Base-by-base conservation (phyloP, 805 yeast genomes). In the Wickerhamiella azyma region DNA sequence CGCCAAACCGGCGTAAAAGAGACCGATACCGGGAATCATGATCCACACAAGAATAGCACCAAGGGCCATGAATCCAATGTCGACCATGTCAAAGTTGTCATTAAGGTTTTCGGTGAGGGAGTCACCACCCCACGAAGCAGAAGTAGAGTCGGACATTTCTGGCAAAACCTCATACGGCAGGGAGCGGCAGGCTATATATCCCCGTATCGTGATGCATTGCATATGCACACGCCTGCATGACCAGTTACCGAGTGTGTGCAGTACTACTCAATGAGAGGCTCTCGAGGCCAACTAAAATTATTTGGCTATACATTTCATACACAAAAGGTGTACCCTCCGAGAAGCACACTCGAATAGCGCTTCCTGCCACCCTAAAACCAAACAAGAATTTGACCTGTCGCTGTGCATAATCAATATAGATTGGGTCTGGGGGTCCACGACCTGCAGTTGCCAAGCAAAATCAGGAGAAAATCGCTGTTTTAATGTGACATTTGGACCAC, bases 11-110 rank as follows among this genome's bases (percentile, higher is more conserved):
- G 95, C 85, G 66, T 89, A 89, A 52, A 89, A 69, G 46, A 92
- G 66, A 50, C 97, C 98, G 45, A 92, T 80, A 51, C 98, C 98
- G 32, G 97, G 96, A 55, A 86, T 75, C 96, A 89, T 92, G 57
- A 89, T 77, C 86, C 94, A 88, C 50, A 89, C 97, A 48, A 92
- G 71, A 18, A 75, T 79, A 8, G 77, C 79, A n/a, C 85, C 72
- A 5, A 75, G 72, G 61, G 79, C 85, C 47, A 85, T 72, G 94
- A 94, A 86, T 4, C 77, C 85, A 84, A 82, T 80, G 61, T 85
- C 84, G 42, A 81, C 94, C 9, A 41, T 45, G 36, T 56, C 37
- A 59, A 72, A 86, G 56, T 74, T 79, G 9, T 67, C 66, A 61
- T 85, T 85, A 57, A 86, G 69, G 63, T 88, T 82, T 21, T 73